Base-by-base conservation (phyloP, 2,329 filamentous ascomycete genomes). In the Sclerotinia nivalis region DNA sequence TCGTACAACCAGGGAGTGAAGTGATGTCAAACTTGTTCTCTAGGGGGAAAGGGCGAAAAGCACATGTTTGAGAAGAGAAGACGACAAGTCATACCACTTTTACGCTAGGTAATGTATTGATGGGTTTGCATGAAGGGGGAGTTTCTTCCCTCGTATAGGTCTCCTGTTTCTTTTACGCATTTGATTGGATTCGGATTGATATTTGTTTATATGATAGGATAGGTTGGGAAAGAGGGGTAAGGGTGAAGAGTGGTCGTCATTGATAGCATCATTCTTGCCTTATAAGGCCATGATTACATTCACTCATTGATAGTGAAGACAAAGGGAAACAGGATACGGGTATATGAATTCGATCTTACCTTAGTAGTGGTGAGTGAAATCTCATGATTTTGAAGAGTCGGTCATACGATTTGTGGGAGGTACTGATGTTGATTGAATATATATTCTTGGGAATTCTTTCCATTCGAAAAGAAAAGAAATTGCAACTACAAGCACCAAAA, bases 11-110 rank as follows among this genome's bases (percentile, higher is more conserved):
- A 25, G 22, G 55, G 40, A 20, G 55, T 37, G 55, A 34, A 58
- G 5, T 37, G 31, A 37, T n/a, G 55, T 58, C 20, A 59, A 59
- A 34, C 56, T 43, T 59, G 37, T 59, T 59, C 37, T 40, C 34
- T 58, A 34, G 10, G 40, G 40, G 40, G 40, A 4, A 43, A 43
- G 3, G 40, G 40, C 40, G 15, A 43, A 43, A 58, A 37, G 37
- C 55, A 37, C 55, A 58, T 58, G 55, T 58, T 58, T 37, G 55
- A 58, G 31, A 37, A n/a, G 37, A 34, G 55, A n/a, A 40, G 55
- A 58, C 22, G n/a, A 37, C 55, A 12, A 15, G 31, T 37, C 55
- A 58, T 58, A 40, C 55, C 55, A 40, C 55, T n/a, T n/a, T 8
- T 34, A 28, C 22, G 55, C 31, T 13, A 58, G 37, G 37, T 25